Base-by-base conservation (phyloP, 495 filamentous ascomycete genomes). In the Penicillium tannophilum region DNA sequence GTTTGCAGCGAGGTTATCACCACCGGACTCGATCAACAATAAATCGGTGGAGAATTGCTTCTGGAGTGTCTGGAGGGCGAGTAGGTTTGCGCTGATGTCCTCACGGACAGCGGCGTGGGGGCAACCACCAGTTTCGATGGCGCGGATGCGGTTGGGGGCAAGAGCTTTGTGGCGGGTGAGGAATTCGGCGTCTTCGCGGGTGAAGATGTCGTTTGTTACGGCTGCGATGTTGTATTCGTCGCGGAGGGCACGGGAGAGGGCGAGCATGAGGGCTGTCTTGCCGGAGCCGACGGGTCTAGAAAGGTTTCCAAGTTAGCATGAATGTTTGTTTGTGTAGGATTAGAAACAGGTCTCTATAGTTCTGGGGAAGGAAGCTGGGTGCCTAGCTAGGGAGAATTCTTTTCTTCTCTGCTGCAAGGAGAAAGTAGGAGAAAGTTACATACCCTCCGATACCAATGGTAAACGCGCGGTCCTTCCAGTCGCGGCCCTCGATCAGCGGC, bases 191-290 rank as follows among this genome's bases (percentile, higher is more conserved):
- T 98, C 94, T 79, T 98, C 94, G 59, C 90, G 89, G 26, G 94
- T 98, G 83, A 98, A 98, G 82, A 98, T 98, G 79, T 98, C 94
- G 79, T 98, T 98, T 30, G 94, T 98, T 3, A 98, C 93, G 41
- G 93, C 94, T 4, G 94, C 94, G 63, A 98, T 88, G 66, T 87
- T 91, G 79, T 91, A 90, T 26, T 82, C 69, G 48, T 85, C 76
- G 33, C 94, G 87, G 3, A 98, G 84, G 30, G 87, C 86, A 31
- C 81, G 87, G 75, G 91, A 96, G 62, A 97, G 85, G 28, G 90
- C 86, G 9, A 96, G 85, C 93, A 98, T 97, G 20, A 98, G 83
- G 43, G 94, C 94, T 16, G 94, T 97, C 73, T 98, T 98, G 66
- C 94, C 94, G 26, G 94, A 97, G 58, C 94, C 94, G 49, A 98